Percentiles rank a stretch among this genome's conserved stretches.
These are phyloP conservation scores for Stromatinia cepivora DNA, from an alignment of 2,329 filamentous ascomycete species.

Conservation along the genomic window DNA sequence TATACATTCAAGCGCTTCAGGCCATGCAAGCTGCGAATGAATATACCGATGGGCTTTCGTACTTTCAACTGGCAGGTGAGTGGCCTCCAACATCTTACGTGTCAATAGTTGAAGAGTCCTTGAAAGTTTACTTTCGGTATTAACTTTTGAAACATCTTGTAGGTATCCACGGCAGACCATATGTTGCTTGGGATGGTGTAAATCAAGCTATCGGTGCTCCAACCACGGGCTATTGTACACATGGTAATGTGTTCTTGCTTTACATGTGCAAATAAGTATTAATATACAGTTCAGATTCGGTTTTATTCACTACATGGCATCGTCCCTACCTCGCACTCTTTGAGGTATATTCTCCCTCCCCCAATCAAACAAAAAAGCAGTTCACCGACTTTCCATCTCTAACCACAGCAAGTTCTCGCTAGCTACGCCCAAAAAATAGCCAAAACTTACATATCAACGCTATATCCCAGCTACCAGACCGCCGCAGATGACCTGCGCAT, in stretches of 20 bases:
- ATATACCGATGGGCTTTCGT: constrained; percentile 28
- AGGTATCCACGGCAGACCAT: constrained; percentile 36
- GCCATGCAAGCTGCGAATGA: constrained; percentile 32
- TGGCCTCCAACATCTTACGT: not conserved
- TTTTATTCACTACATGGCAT: constrained; percentile 50
- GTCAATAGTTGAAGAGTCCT: not conserved
- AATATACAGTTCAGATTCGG: constrained; percentile 25
- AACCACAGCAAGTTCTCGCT: constrained; percentile 53
- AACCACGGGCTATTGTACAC: constrained; percentile 38
- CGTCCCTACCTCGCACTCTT: constrained; percentile 55
- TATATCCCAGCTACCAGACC: constrained; percentile 49
- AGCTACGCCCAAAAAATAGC: constrained; percentile 50
- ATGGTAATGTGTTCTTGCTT: constrained; percentile 28
- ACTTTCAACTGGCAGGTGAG: constrained; percentile 35
- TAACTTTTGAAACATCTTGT: not conserved
- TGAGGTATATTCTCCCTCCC: constrained; percentile 47
- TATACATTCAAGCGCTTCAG: constrained; percentile 27
- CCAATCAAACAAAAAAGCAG: not conserved
- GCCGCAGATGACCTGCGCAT: constrained; percentile 47
- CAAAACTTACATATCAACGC: constrained; percentile 29
- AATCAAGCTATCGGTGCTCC: constrained; percentile 22
- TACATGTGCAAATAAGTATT: not conserved
- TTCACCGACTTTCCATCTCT: not conserved
- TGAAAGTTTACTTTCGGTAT: not conserved
- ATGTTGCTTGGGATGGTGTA: constrained; percentile 35